Evolutionary conservation across 345 rosid species (phyloP).

Genomic region (Brassica cretica): DNA sequence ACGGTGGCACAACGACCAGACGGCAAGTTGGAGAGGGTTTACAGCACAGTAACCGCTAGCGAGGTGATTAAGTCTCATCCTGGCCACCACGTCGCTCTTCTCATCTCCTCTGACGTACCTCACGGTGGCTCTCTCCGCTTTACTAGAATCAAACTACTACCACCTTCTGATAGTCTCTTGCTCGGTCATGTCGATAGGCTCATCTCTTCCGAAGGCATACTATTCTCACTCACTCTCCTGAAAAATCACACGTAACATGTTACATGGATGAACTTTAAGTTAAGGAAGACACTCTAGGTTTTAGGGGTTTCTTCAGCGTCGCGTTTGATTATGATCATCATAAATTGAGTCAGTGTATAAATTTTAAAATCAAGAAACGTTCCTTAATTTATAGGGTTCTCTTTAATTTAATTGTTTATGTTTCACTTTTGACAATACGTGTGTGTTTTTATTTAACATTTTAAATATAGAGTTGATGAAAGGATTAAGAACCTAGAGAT

Average conservation of each 20-base stretch:
- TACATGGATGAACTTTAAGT: neutral
- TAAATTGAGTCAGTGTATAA: too few relatives aligned
- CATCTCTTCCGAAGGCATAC: slow-evolving; percentile 33
- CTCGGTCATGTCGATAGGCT: slow-evolving; percentile 41
- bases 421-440: too few relatives aligned
- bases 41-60: slow-evolving; percentile 30
- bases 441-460: neutral
- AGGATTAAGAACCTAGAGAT: slow-evolving; percentile 40
- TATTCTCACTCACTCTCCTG: neutral
- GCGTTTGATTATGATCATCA: too few relatives aligned
- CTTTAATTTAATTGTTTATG: too few relatives aligned
- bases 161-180: slow-evolving; percentile 37
- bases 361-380: too few relatives aligned
- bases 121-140: slow-evolving; percentile 44
- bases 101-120: slow-evolving; percentile 38
- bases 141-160: slow-evolving; percentile 40
- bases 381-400: too few relatives aligned
- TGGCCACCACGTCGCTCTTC: slow-evolving; percentile 40
- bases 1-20: slow-evolving; percentile 35
- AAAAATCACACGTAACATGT: neutral
- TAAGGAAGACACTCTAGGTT: neutral
- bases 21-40: slow-evolving; percentile 32
- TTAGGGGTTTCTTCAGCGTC: neutral
- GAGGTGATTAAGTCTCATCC: slow-evolving; percentile 35
- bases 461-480: slow-evolving; percentile 35